These are phyloP conservation scores for Chaetomium sp. DNA, from an alignment of 2,329 filamentous ascomycete species.

Conservation along the genomic window DNA sequence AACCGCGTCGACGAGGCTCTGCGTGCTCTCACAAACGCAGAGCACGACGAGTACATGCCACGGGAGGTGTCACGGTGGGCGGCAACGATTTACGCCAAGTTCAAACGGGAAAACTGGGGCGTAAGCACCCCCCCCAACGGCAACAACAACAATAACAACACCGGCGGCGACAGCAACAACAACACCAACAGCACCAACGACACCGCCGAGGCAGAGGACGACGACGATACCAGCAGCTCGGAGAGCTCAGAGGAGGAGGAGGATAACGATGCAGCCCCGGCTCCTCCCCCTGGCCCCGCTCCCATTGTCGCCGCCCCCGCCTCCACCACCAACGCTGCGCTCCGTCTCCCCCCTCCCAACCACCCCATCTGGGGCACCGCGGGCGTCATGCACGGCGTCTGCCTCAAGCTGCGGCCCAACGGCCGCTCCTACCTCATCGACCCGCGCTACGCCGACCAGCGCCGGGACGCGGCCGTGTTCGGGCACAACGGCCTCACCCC, in stretches of 20 bases:
- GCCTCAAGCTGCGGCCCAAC: background rate
- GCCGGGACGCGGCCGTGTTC: constrained; percentile 28
- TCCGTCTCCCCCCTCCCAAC: constrained; percentile 27
- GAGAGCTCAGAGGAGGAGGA: background rate
- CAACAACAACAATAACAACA: background rate
- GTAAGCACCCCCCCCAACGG: background rate
- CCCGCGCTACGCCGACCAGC: constrained; percentile 11
- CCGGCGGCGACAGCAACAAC: background rate
- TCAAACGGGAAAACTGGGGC: background rate
- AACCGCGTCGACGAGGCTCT: background rate
- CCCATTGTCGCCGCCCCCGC: background rate
- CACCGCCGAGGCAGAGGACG: background rate
- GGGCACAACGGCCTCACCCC: constrained; percentile 42
- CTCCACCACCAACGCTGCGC: too few relatives aligned
- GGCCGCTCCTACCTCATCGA: constrained; percentile 17
- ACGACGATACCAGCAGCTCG: background rate
- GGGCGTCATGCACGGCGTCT: constrained; percentile 40
- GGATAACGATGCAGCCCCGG: background rate
- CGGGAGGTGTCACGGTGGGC: background rate
- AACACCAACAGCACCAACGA: background rate
- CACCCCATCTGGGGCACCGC: constrained; percentile 39
- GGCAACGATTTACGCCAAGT: background rate
- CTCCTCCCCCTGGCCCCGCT: background rate
- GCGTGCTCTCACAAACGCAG: background rate
- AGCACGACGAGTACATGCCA: background rate